phyloP scores from a whole-genome alignment of 2,329 filamentous ascomycete genomes.

The Dothiorella sarmentorum region DNA sequence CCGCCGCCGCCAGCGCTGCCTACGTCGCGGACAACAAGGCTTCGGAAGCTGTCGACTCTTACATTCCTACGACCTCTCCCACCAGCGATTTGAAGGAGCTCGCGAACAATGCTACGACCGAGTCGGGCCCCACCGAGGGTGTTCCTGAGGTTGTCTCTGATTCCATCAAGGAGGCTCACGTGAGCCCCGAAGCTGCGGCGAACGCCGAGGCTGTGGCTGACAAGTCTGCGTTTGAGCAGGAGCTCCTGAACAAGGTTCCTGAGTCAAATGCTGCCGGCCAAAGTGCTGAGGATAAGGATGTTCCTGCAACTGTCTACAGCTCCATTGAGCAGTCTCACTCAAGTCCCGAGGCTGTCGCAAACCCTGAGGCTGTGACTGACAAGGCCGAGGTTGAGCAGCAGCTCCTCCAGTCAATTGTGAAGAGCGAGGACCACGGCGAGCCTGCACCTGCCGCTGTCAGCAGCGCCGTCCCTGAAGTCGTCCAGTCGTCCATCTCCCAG shows the following conservation, averaged over 20 bases:
- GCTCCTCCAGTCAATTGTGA: constrained; percentile 18
- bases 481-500: constrained; percentile 44
- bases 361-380: constrained; percentile 20
- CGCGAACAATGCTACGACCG: background rate
- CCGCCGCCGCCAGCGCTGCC: constrained; percentile 40
- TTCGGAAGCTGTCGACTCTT: constrained; percentile 25
- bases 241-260: constrained; percentile 64
- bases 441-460: constrained; percentile 23
- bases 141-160: constrained; percentile 30
- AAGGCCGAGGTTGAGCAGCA: constrained; percentile 22
- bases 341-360: constrained; percentile 22
- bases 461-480: constrained; percentile 35
- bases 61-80: constrained; percentile 25
- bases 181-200: constrained; percentile 67
- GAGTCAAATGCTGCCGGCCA: constrained; percentile 41
- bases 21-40: constrained; percentile 36
- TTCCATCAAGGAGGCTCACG: constrained; percentile 50
- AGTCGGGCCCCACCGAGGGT: background rate
- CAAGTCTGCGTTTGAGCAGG: constrained; percentile 70
- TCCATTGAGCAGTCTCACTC: constrained; percentile 47
- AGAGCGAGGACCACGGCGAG: constrained; percentile 23
- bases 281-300: constrained; percentile 36
- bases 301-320: constrained; percentile 56
- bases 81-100: constrained; percentile 9
- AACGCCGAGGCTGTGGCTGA: constrained; percentile 67